Base-by-base conservation (phyloP, 768 basidiomycete genomes). In the Pleurotus citrinopileatus region DNA sequence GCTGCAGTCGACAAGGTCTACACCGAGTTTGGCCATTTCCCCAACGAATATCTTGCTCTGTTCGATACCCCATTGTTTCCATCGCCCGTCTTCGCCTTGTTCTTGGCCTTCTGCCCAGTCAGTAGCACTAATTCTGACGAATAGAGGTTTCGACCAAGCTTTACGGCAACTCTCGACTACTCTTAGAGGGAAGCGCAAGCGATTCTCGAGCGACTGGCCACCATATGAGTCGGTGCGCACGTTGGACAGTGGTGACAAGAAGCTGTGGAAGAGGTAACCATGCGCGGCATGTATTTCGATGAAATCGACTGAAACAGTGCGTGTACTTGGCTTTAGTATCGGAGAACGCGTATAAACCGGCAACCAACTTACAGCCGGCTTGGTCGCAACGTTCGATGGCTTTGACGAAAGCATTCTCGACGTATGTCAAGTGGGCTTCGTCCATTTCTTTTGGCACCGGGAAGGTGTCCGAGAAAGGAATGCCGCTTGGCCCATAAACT, bases 221-320 rank as follows among this genome's bases (percentile, higher is more conserved):
- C 91, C 91, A 62, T 86, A 91, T 25, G 71, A 38, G 66, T 94
- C 93, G 5, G 74, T 76, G 27, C 90, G 84, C 4, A 65, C 67
- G 73, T 94, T 93, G 12, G 86, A 87, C 26, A 91, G 65, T 1
- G 91, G 91, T 2, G 87, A 89, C 8, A 86, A 63, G 69, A 92
- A 94, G 17, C 72, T 64, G 64, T 84, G 80, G 1, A 86, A 27
- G n/a, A 89, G 77, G 62, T 87, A 86, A 17, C 74, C 87, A 63
- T 91, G 88, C 2, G 88, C 89, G 6, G 67, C 79, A 63, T 91
- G 89, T 15, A 91, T 60, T 64, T 91, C 87, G 34, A 89, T 83
- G 63, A 86, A 84, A 63, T 87, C 84, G 60, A 82, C 84, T 84
- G n/a, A 27, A 12, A 53, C 29, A 23, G 26, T 13, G 22, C 3